phyloP scores from a whole-genome alignment of 129 eudicot genomes.

The Saussurea involucrata region DNA sequence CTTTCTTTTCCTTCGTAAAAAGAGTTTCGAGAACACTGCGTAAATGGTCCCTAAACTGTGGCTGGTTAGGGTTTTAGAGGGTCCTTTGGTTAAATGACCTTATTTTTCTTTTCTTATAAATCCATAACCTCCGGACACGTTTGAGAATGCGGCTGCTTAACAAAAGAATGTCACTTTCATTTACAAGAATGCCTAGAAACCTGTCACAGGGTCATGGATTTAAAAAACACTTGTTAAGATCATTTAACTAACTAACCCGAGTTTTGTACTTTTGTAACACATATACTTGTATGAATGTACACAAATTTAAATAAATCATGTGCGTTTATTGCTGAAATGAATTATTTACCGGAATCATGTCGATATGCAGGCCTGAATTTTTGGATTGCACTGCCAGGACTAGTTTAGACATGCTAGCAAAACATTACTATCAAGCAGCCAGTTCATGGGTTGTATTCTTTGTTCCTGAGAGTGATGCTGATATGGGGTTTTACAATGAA shows the following conservation, averaged over 20 bases:
- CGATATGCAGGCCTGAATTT: conserved; percentile 67
- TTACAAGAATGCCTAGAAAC: neutral
- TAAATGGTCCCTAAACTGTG: neutral
- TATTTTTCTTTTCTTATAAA: neutral
- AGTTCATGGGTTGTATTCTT: conserved; percentile 81
- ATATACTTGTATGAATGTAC: neutral
- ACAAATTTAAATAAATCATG: neutral
- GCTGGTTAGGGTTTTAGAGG: neutral
- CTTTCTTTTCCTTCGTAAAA: too few species aligned
- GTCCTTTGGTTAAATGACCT: neutral
- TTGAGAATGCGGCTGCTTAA: neutral
- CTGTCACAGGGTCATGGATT: neutral
- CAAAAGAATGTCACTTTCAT: neutral
- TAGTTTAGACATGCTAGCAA: conserved; percentile 81
- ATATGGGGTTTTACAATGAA: conserved; percentile 78
- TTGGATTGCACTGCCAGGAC: conserved; percentile 94
- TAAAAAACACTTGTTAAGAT: too few species aligned
- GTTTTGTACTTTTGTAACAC: too few species aligned
- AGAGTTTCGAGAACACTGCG: too few species aligned
- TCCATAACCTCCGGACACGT: neutral
- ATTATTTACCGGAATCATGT: conserved; percentile 5
- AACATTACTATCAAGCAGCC: conserved; percentile 81
- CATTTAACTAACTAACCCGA: neutral
- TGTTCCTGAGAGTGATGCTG: conserved; percentile 79
- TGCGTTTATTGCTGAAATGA: neutral